These are phyloP conservation scores for Leccinum pallidistipes DNA, from an alignment of 1,284 basidiomycete species.

Conservation along the genomic window DNA sequence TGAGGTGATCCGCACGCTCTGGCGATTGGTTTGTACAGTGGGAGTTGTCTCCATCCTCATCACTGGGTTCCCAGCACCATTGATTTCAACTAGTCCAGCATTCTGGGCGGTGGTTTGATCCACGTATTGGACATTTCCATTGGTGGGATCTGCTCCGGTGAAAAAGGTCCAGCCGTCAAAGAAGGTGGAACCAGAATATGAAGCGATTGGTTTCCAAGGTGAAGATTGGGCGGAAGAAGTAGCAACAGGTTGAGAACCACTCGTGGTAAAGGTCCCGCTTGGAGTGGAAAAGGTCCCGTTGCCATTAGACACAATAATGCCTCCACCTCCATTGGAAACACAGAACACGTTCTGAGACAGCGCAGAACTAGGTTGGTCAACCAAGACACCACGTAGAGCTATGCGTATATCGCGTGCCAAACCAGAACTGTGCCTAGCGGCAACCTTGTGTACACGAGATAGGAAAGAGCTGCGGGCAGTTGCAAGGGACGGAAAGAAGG, in stretches of 20 bases:
- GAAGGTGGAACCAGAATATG: conserved; percentile 60
- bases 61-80: conserved; percentile 68
- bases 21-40: conserved; percentile 61
- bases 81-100: conserved; percentile 57
- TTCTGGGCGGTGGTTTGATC: conserved; percentile 52
- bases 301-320: conserved; percentile 24
- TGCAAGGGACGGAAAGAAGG: conserved; percentile 16
- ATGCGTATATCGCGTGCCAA: conserved; percentile 68
- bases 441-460: conserved; percentile 43
- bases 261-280: conserved; percentile 23
- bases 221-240: conserved; percentile 30
- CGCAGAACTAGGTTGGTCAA: conserved; percentile 32
- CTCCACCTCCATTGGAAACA: conserved; percentile 27
- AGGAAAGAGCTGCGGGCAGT: conserved; percentile 26
- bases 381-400: conserved; percentile 54
- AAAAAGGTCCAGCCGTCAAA: conserved; percentile 84
- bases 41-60: conserved; percentile 85
- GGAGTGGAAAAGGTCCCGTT: conserved; percentile 19
- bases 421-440: conserved; percentile 50
- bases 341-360: conserved; percentile 33
- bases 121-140: conserved; percentile 66
- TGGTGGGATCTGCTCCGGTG: conserved; percentile 71
- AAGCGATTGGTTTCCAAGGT: conserved; percentile 38
- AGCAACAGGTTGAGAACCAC: conserved; percentile 14
- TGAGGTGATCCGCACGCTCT: conserved; percentile 77